phyloP scores from a whole-genome alignment of 352 stramenopile genomes.

The Phytophthora podocarpi region DNA sequence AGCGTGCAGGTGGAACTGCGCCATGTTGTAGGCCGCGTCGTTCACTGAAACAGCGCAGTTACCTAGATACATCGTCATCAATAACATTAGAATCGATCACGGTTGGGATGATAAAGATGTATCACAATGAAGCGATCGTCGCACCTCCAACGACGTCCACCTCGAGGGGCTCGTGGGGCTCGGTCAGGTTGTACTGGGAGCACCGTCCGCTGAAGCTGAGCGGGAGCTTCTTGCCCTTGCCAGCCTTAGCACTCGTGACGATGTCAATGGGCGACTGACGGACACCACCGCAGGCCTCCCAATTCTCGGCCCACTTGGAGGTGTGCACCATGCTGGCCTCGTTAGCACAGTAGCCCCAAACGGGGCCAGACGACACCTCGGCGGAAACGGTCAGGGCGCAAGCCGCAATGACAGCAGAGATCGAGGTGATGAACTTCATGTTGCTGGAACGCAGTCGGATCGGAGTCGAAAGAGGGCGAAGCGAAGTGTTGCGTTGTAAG shows the following conservation, averaged over 20 bases:
- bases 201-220: constrained; percentile 42
- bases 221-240: constrained; percentile 15
- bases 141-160: constrained; percentile 30
- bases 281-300: constrained; percentile 28
- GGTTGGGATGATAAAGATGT: too few species aligned
- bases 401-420: constrained; percentile 23
- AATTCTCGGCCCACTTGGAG: constrained; percentile 32
- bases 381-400: constrained; percentile 20
- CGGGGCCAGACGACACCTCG: constrained; percentile 9
- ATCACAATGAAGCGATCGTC: not conserved
- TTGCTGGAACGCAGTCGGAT: constrained; percentile 12
- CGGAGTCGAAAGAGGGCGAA: constrained; percentile 8
- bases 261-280: constrained; percentile 58
- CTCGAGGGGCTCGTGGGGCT: constrained; percentile 34
- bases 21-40: constrained; percentile 23
- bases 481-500: constrained; percentile 22
- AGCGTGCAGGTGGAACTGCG: constrained; percentile 57
- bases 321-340: constrained; percentile 31
- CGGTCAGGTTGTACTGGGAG: constrained; percentile 35
- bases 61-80: constrained; percentile 11
- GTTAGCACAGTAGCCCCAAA: constrained; percentile 39
- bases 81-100: constrained; percentile 1
- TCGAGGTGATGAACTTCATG: constrained; percentile 32
- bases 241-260: constrained; percentile 8
- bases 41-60: constrained; percentile 17